These are phyloP conservation scores for Eucalyptus pauciflora DNA, from an alignment of 345 rosid genomes.

Conservation along the genomic window DNA sequence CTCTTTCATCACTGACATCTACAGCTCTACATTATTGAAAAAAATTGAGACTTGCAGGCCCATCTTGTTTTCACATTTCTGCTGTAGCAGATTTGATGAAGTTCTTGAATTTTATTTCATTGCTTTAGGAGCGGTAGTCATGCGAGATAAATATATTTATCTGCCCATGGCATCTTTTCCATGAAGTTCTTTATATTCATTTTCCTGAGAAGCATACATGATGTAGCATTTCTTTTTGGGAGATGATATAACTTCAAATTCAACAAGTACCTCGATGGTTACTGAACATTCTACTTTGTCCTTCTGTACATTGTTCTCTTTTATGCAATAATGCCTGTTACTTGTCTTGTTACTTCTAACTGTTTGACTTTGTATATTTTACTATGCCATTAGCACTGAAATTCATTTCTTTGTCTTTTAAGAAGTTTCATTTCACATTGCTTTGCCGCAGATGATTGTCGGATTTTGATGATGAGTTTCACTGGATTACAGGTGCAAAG, in stretches of 20 bases:
- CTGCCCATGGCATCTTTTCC: neutral
- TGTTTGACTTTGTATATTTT: neutral
- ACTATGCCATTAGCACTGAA: neutral
- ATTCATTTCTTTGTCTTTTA: neutral
- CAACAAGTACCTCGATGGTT: neutral
- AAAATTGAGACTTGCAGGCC: neutral
- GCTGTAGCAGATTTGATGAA: neutral
- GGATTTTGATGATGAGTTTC: neutral
- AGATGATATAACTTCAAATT: neutral
- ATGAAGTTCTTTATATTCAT: neutral
- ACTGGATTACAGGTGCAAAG: conserved; percentile 67
- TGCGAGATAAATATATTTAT: neutral
- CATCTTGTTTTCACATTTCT: neutral
- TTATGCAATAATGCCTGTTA: neutral
- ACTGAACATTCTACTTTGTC: neutral
- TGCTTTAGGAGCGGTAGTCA: neutral
- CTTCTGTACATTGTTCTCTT: neutral
- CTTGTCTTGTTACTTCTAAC: neutral
- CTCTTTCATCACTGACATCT: neutral
- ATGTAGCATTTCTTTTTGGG: neutral
- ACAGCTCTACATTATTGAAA: neutral
- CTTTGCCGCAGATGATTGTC: neutral
- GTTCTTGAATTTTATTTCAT: neutral
- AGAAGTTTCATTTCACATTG: neutral
- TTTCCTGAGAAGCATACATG: neutral